Evolutionary conservation across 169 alveolate genomes (phyloP).

Genomic region (Besnoitia besnoiti): DNA sequence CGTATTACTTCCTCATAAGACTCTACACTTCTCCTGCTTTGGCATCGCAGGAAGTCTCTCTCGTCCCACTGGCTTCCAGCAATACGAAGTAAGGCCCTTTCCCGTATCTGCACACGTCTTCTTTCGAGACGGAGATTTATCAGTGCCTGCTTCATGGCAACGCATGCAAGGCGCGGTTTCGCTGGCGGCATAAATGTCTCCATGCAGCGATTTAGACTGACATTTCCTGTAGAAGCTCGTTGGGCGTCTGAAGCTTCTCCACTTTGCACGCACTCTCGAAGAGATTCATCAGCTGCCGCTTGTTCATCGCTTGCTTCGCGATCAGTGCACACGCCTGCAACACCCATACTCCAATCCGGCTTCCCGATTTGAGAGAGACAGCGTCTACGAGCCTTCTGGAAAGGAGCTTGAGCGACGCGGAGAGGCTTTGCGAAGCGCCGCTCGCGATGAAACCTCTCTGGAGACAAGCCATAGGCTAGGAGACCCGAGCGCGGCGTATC

Average conservation of each 20-base stretch:
- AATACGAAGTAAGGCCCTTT: background rate
- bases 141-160: background rate
- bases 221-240: slow-evolving; percentile 57
- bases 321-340: slow-evolving; percentile 54
- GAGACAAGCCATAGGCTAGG: too few species aligned
- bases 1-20: too few species aligned
- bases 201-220: background rate
- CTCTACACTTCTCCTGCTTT: too few species aligned
- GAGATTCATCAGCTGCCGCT: slow-evolving; percentile 56
- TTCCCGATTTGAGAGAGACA: too few species aligned
- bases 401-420: too few species aligned
- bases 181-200: background rate
- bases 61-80: too few species aligned
- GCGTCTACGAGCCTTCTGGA: too few species aligned
- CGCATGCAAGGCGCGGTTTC: background rate
- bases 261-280: slow-evolving; percentile 60
- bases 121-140: background rate
- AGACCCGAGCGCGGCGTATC: too few species aligned
- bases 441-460: too few species aligned
- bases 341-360: too few species aligned
- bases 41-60: too few species aligned
- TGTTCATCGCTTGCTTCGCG: slow-evolving; percentile 63
- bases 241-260: slow-evolving; percentile 57
- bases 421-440: too few species aligned
- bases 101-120: background rate